Base-by-base conservation (phyloP, 495 filamentous ascomycete genomes). In the Apiosordaria backusii region DNA sequence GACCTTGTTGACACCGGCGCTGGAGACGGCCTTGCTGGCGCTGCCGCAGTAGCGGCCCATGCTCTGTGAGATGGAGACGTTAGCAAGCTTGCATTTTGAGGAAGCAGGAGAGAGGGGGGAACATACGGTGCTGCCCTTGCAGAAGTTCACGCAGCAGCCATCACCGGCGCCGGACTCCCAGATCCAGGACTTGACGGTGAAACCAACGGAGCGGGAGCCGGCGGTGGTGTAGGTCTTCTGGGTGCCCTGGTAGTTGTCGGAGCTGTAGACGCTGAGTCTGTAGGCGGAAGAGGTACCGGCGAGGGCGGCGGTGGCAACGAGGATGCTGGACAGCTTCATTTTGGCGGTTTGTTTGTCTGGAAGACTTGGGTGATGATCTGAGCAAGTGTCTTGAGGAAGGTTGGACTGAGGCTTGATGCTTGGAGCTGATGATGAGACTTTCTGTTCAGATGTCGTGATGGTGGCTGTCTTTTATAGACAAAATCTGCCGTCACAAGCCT, bases 121-220 rank as follows among this genome's bases (percentile, higher is more conserved):
- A 55, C 53, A 55, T 55, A 55, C 53, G 4, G 53, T 55, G 53
- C 53, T 55, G 21, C 57, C 57, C 57, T 59, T 59, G 57, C 57
- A 59, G 24, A 59, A 59, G 57, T 59, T 59, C 7, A 59, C 57
- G 24, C 35, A 59, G 57, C 57, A 59, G 57, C 57, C 57, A 59
- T 59, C 57, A 59, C 57, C 57, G 23, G 13, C 22, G 16, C 0
- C 18, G 22, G 57, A 59, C 21, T 24, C 24, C 57, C 57, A 59
- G 24, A 59, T 59, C 57, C 57, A 59, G 16, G 57, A 59, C 57
- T 59, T 59, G 57, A 59, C 57, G 23, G 57, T 59, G 57, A 59
- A 59, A 7, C 57, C 57, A 3, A 59, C 57, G 19, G 1, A 27
- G 57, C 57, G 57, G 57, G 57, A 59, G 4, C 57, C 57, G 22